Base-by-base conservation (phyloP, 257 asterid genomes). In the Lycium barbarum region DNA sequence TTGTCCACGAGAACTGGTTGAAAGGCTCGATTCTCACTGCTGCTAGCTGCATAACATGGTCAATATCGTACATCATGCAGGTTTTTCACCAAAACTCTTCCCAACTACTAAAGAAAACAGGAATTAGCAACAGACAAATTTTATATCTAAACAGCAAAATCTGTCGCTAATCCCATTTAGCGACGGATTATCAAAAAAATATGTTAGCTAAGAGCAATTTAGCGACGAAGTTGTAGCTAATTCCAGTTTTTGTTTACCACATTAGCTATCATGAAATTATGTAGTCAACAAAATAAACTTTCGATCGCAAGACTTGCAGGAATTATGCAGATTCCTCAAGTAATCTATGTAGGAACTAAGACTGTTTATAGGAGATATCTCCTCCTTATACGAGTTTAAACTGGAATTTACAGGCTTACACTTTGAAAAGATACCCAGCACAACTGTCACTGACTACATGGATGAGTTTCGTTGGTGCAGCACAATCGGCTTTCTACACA, bases 21-120 rank as follows among this genome's bases (percentile, higher is more conserved):
- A 91, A 88, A 85, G 95, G 95, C 40, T 91, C 93, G 6, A 83
- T 91, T 59, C 91, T 93, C 47, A 84, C 91, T 38, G 84, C 88
- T n/a, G 88, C 92, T 14, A 94, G 98, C 92, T 93, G 98, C 88
- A 84, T 94, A 26, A 85, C 93, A 11, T 93, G 94, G 94, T 91
- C 97, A 65, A 79, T 91, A 20, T 83, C 92, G 91, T 93, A 89
- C 88, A 92, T 93, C 83, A 93, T 92, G 97, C 97, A 94, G 98
- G 97, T 93, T 61, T 68, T 49, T 45, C 53, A 40, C 61, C 6
- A 45, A 35, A 83, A 38, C 63, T 82, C 79, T 79, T 26, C 54
- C 84, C 79, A 36, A 26, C 33, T 26, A 26, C 33, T 26, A 26
- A 26, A 26, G 33, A 26, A 26, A 26, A 26, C 33, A 26, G 33